Base-by-base conservation (phyloP, 2,329 filamentous ascomycete species). In the Calonectria hongkongensis region DNA sequence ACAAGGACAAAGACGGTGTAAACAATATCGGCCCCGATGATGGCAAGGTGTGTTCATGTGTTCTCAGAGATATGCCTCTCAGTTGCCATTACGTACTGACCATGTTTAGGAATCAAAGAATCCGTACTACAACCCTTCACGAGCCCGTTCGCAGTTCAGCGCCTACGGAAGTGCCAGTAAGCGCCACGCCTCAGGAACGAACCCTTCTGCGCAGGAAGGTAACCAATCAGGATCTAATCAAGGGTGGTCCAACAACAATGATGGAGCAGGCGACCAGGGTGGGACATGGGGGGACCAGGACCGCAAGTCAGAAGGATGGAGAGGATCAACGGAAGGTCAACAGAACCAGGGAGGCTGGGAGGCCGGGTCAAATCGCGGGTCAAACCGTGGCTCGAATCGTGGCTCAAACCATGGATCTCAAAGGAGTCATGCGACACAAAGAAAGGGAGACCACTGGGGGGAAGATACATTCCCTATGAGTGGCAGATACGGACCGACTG, bases 21-120 rank as follows among this genome's bases (percentile, higher is more conserved):
- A 81, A 83, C 74, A 84, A 85, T 50, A 79, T 84, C 41, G 79
- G 75, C 0, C 82, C 82, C 2, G 65, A 68, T 28, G 41, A 71
- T 36, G 36, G 56, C 47, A 78, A 71, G 66, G 79, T 80, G 72
- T 73, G 73, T 41, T 18, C 28, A 4, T 15, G 12, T 41, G 12
- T 12, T 43, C n/a, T 36, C 21, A 13, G 33, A 13, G 33, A 33
- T 33, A 33, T 33, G 30, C 9, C 30, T 33, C 21, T 36, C 21
- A 16, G 28, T 41, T 15, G 48, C 41, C 16, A 43, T 62, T 45
- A 63, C 64, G 71, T 47, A 66, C 76, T 78, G 33, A 71, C 51
- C 21, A 28, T 33, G 48, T 50, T 16, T 36, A 75, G 71, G 71
- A 66, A n/a, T 65, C 74, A 27, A 41, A 73, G 1, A 83, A 83